A percentile compares a stretch with the other conserved stretches of the same genome.
Conservation (phyloP, 257 asterid genomes). For the Solanum clarkiae region DNA sequence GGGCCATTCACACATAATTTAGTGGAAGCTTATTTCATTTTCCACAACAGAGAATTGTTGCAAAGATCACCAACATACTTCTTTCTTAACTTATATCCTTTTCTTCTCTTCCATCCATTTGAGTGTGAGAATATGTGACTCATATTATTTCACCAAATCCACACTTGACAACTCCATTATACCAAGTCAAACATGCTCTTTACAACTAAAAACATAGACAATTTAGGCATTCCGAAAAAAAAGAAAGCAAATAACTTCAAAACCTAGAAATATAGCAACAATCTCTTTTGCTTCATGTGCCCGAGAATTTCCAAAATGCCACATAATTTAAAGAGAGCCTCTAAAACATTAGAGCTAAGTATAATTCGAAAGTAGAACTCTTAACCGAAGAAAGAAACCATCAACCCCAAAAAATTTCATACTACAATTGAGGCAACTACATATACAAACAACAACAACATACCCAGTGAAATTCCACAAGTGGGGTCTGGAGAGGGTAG, state of each 20-base stretch:
- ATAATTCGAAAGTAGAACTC: background rate
- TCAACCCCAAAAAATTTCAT: background rate
- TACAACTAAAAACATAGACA: background rate
- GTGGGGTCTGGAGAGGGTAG: too few relatives aligned
- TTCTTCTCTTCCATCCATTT: background rate
- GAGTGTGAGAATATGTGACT: background rate
- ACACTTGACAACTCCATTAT: background rate
- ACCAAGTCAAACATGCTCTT: background rate
- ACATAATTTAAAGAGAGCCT: background rate
- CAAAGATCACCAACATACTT: background rate
- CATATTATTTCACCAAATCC: background rate
- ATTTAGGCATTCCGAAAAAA: background rate
- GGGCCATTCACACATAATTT: background rate
- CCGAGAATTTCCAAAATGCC: background rate
- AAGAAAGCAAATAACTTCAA: background rate
- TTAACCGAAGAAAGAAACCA: background rate
- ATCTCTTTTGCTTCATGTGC: background rate
- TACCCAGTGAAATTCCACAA: too few relatives aligned
- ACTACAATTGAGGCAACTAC: background rate
- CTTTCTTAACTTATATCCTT: background rate
- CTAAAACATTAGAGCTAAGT: background rate
- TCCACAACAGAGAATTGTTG: background rate
- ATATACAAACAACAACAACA: background rate
- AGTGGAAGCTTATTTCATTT: background rate
- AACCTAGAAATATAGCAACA: background rate